These are phyloP conservation scores for Hypoxylon sp. DNA, from an alignment of 2,329 filamentous ascomycete species.

Conservation along the genomic window DNA sequence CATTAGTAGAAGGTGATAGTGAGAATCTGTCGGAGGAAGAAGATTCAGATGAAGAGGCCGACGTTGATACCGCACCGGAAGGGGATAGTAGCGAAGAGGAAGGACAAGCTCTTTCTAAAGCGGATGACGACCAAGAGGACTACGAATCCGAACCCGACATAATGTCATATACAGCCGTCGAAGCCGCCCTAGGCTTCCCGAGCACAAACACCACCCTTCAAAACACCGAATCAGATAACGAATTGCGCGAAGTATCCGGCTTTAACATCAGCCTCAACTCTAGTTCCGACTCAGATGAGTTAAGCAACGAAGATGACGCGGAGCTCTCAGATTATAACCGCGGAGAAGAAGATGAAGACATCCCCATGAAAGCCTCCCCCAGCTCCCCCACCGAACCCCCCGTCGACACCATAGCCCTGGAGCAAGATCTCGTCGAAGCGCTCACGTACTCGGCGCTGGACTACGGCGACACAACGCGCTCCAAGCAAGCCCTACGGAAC, in stretches of 20 bases:
- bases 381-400: not conserved
- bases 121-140: conserved; percentile 18
- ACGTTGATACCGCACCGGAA: conserved; percentile 34
- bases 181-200: conserved; percentile 54
- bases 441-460: conserved; percentile 41
- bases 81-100: conserved; percentile 5
- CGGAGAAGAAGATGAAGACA: conserved; percentile 8
- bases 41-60: conserved; percentile 52
- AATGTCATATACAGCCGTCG: conserved; percentile 62
- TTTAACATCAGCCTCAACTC: conserved; percentile 20
- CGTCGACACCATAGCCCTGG: conserved; percentile 32
- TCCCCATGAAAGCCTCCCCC: not conserved
- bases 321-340: not conserved
- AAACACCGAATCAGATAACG: not conserved
- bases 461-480: conserved; percentile 34
- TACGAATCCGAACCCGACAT: conserved; percentile 41
- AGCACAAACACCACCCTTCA: not conserved
- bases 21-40: not conserved
- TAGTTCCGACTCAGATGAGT: conserved; percentile 43
- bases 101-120: not conserved
- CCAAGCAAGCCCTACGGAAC: conserved; percentile 32
- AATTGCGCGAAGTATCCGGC: conserved; percentile 12
- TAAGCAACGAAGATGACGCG: not conserved
- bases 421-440: conserved; percentile 48
- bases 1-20: conserved; percentile 1